phyloP scores from a whole-genome alignment of 805 yeast genomes.

The Metschnikowia colocasiae region DNA sequence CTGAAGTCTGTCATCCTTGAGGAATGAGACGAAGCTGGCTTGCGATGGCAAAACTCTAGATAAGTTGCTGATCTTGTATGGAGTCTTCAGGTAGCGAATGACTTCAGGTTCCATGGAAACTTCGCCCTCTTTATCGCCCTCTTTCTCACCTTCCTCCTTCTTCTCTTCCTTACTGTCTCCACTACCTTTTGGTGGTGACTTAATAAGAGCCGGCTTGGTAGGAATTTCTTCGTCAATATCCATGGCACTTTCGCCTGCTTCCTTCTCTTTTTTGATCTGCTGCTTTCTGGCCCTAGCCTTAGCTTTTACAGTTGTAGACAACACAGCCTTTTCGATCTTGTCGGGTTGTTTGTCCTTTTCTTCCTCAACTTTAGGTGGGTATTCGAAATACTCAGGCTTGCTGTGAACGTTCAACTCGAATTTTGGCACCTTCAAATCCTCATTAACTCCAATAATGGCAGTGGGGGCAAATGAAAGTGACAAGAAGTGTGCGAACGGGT shows the following conservation, averaged over 20 bases:
- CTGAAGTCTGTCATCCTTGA: constrained; percentile 67
- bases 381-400: constrained; percentile 73
- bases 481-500: constrained; percentile 90
- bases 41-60: constrained; percentile 89
- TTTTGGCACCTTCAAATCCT: constrained; percentile 82
- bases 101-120: constrained; percentile 31
- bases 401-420: constrained; percentile 78
- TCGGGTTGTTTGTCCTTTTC: constrained; percentile 79
- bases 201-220: constrained; percentile 1
- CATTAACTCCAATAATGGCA: constrained; percentile 78
- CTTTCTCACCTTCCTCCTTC: constrained; percentile 22
- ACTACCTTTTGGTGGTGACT: constrained; percentile 11
- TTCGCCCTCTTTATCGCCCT: constrained; percentile 18
- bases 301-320: constrained; percentile 92
- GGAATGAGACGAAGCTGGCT: constrained; percentile 74
- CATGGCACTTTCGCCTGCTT: constrained; percentile 43
- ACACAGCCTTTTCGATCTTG: constrained; percentile 86
- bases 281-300: constrained; percentile 82
- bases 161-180: constrained; percentile 13
- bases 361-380: constrained; percentile 85
- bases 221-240: constrained; percentile 33
- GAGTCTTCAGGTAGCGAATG: constrained; percentile 55
- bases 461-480: constrained; percentile 92
- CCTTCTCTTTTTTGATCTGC: constrained; percentile 50
- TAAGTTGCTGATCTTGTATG: constrained; percentile 72